Evolutionary conservation across 495 filamentous ascomycete species (phyloP), one percentile per base, ranked within the genome.

Genomic region (Penicillium daleae): DNA sequence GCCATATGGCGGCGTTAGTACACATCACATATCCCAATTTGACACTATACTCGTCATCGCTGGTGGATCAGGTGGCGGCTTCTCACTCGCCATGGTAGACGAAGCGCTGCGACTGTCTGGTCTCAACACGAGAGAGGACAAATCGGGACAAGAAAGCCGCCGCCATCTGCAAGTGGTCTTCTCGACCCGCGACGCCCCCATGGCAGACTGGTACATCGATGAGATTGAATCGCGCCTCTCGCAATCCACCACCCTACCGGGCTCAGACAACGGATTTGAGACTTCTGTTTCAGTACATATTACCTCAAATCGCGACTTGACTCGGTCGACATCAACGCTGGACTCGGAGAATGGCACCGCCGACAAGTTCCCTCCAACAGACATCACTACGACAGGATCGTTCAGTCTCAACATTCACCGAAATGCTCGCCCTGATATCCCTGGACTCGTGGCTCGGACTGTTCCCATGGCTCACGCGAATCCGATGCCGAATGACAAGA

Each of bases 41-140:
- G 77, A 82, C 32, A 76, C 69, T 4, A 51, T 73, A 2, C 59
- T 87, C 7, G 71, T 86, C 33, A 72, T 87, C 15, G 77, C 82
- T 0, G 85, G 85, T n/a, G 85, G 85, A 0, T 80, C 83, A 0
- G 84, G 85, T 2, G 80, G 80, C 12, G 82, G 82, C 6, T 85
- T 81, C 59, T 78, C 76, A 2, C 63, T 87, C 4, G 71, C 67
- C 2, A 68, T 74, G 50, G 59, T 72, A 1, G 72, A 75, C 39
- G 70, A 72, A 59, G 70, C 66, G 5, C 65, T 76, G 1, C 64
- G 70, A 0, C 35, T 69, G 27, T 65, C 63, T 0, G 56, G 55
- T 5, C 39, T 63, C 7, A 42, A 51, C 7, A 8, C 48, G 10
- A 29, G 54, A 4, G 35, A 51, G 6, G 31, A 10, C n/a, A 21